Percentiles rank a stretch among this genome's conserved stretches.
These are phyloP conservation scores for Neofusicoccum kwambonambiense DNA, from an alignment of 2,329 filamentous ascomycete genomes.

Conservation along the genomic window DNA sequence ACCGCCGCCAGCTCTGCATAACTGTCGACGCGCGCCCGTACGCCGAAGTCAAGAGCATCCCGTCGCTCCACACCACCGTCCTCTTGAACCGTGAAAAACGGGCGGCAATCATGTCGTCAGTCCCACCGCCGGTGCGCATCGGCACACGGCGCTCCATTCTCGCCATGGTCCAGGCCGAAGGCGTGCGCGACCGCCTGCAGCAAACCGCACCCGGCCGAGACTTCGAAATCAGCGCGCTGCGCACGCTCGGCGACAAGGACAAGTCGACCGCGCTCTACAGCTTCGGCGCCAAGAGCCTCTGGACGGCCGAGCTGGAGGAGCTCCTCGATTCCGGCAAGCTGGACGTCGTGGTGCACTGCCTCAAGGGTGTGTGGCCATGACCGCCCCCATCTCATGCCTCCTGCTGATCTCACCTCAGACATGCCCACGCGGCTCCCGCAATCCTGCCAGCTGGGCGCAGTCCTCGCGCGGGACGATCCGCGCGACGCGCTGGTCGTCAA, in stretches of 20 bases:
- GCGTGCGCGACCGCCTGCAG: conserved; percentile 67
- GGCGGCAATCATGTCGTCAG: no score
- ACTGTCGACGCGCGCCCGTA: no score
- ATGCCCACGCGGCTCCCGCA: conserved; percentile 85
- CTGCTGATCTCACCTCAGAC: conserved; percentile 51
- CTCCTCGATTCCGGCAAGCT: conserved; percentile 67
- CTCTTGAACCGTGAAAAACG: no score
- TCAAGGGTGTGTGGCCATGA: conserved; percentile 62
- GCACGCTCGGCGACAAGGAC: conserved; percentile 84
- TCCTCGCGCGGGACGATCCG: conserved; percentile 69
- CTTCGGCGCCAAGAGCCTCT: conserved; percentile 87
- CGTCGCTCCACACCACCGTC: no score
- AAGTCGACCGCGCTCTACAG: conserved; percentile 85
- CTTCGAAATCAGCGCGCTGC: conserved; percentile 77
- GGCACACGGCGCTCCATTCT: conserved; percentile 86
- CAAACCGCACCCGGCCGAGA: conserved; percentile 64
- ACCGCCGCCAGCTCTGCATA: no score
- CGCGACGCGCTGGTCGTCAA: conserved; percentile 48
- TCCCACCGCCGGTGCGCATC: conserved; percentile 43
- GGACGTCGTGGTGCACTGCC: conserved; percentile 83
- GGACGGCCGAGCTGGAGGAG: conserved; percentile 91
- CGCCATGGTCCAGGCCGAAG: conserved; percentile 77
- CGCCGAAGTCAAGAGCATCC: no score
- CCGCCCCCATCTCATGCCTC: background rate
- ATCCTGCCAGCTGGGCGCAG: conserved; percentile 71